A percentile compares a stretch with the other conserved stretches of the same genome.
Evolutionary conservation across 2,329 filamentous ascomycete species (phyloP).

Genomic region (Furcasterigmium sp.): DNA sequence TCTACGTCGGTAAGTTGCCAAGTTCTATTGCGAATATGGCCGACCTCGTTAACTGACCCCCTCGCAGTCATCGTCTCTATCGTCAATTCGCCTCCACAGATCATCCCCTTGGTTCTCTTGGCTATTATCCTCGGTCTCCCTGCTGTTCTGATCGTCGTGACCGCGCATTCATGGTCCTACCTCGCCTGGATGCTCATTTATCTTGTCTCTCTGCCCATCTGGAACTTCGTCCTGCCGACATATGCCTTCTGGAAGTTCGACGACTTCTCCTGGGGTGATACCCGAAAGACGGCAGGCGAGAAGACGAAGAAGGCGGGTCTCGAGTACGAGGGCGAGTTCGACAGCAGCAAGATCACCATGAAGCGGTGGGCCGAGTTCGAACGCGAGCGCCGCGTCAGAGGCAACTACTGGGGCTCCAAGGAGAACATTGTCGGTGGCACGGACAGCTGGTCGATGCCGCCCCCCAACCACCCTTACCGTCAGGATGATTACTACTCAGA

Average conservation of each 20-base stretch:
- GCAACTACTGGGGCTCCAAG: slow-evolving; percentile 46
- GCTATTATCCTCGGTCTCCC: slow-evolving; percentile 90
- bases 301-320: slow-evolving; percentile 81
- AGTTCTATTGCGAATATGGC: background rate
- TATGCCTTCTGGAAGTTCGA: slow-evolving; percentile 99
- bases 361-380: slow-evolving; percentile 98
- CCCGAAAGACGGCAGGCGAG: slow-evolving; percentile 88
- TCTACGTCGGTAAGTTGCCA: slow-evolving; percentile 80
- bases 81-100: slow-evolving; percentile 66
- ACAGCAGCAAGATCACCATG: slow-evolving; percentile 99
- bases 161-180: slow-evolving; percentile 88
- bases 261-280: slow-evolving; percentile 99
- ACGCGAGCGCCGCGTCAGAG: slow-evolving; percentile 49
- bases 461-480: slow-evolving; percentile 32
- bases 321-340: slow-evolving; percentile 92
- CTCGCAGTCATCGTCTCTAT: slow-evolving; percentile 76
- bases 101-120: slow-evolving; percentile 86
- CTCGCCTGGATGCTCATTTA: slow-evolving; percentile 98
- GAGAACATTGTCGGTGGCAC: slow-evolving; percentile 42
- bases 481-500: slow-evolving; percentile 54
- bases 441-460: slow-evolving; percentile 37
- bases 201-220: slow-evolving; percentile 84
- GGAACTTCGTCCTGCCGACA: slow-evolving; percentile 92
- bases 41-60: slow-evolving; percentile 6
- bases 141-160: slow-evolving; percentile 84